Base-by-base conservation (phyloP, 306 rosid genomes). In the Ochetophila trinervis region DNA sequence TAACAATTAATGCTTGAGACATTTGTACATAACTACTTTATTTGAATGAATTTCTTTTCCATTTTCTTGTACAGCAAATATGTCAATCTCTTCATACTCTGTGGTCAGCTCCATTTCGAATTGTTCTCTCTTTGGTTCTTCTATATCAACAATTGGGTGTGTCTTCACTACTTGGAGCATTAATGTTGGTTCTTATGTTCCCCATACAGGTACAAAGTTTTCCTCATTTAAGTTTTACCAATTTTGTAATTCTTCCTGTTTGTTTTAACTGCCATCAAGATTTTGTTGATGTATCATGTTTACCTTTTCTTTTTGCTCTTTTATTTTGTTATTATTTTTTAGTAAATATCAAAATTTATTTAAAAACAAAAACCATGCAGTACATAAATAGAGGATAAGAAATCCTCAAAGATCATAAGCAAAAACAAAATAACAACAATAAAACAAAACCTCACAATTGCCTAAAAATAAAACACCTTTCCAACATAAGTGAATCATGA, bases 61-160 rank as follows among this genome's bases (percentile, higher is more conserved):
- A 61, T 67, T 34, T 70, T 40, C 34, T 35, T 76, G 54, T 57
- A 51, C 80, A 81, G 86, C 75, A 73, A 74, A 48, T 70, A 74
- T 61, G 69, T 62, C 86, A 81, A 53, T 81, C 86, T 56, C 82
- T 81, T 74, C 86, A 81, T 63, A 69, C 82, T 47, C 21, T 81
- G 53, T 81, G 86, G 86, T 81, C 86, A 52, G 82, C 86, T 55
- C 86, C 86, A 1, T 81, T 81, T 58, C 86, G 86, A 6, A 81
- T 81, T 23, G 30, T 37, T 17, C 4, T 81, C 60, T 30, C 82
- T 56, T 37, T 81, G 82, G 72, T 81, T 77, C 82, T 81, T 50
- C 82, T 81, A 45, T 81, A 81, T 65, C 77, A 77, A 52, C 77
- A 81, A 66, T 66, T 81, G 74, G 82, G 82, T 24, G 56, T 74